Base-by-base conservation (phyloP, 2,329 filamentous ascomycete genomes). In the Helotiales sp. region DNA sequence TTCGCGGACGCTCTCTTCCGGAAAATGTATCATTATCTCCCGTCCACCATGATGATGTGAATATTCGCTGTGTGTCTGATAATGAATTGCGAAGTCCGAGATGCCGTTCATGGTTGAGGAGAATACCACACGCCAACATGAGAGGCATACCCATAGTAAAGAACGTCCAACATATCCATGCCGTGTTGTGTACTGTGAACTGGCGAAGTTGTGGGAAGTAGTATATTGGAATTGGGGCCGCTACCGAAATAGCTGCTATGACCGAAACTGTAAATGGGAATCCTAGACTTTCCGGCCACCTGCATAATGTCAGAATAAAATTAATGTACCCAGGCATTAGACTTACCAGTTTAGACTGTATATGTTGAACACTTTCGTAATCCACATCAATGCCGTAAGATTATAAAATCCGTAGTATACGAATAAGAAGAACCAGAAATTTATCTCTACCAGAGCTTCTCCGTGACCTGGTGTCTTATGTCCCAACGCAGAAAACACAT, bases 341-440 rank as follows among this genome's bases (percentile, higher is more conserved):
- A 63, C 61, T 34, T 62, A 78, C 89, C 89, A 91, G 78, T 91
- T 91, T 65, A 91, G 80, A 69, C 85, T 87, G 80, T 91, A 91
- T 24, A 91, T 82, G 73, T 91, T 91, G 77, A 91, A 91, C 5
- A 91, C 84, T 74, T 90, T 91, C 57, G 89, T 91, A 75, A 91
- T 90, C 87, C 88, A 91, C 68, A 89, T 85, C 72, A 91, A 79
- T 2, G 88, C 89, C 4, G 87, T 89, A 26, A 90, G 74, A 75
- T 89, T 90, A 78, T 91, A 91, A 71, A 90, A 85, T 65, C 87
- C 87, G 76, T 91, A 91, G 79, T 90, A 91, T 65, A 90, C 85
- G 58, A 90, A 85, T 43, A 91, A 80, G 74, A 91, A 91, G 81
- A 90, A 90, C 88, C 89, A 91, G 74, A 91, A 91, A 79, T 89